Percentiles rank a stretch among this genome's conserved stretches.
Conservation (phyloP, 345 rosid genomes). For the Salix koriyanagi region DNA sequence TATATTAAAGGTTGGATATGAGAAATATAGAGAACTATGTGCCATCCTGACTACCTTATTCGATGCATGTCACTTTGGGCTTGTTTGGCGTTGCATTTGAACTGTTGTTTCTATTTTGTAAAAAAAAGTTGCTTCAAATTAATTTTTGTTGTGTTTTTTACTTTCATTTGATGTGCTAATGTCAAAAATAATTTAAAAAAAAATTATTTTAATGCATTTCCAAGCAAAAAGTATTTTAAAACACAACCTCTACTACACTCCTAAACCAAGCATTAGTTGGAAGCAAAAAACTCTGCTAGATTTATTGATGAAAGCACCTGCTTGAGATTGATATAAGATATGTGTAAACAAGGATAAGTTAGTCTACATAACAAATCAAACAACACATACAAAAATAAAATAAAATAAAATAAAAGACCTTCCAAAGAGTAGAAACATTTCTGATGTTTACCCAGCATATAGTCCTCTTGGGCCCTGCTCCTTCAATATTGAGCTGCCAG, state of each 20-base stretch:
- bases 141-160: no score
- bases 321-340: neutral
- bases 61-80: neutral
- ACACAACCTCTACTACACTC: no score
- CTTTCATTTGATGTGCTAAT: no score
- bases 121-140: no score
- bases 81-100: no score
- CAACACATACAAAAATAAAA: neutral
- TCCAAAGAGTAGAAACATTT: neutral
- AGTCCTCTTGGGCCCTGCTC: conserved; percentile 83
- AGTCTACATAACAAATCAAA: neutral
- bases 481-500: conserved; percentile 78
- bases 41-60: neutral
- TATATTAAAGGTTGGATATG: neutral
- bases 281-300: neutral
- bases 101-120: no score
- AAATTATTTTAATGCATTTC: no score
- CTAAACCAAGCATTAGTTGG: neutral
- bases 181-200: no score
- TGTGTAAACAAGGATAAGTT: neutral
- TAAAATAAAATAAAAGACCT: neutral
- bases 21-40: neutral
- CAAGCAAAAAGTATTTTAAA: no score
- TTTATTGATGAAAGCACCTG: neutral
- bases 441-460: conserved; percentile 67